A percentile compares a stretch with the other conserved stretches of the same genome.
phyloP scores from a whole-genome alignment of 2,329 filamentous ascomycete species.

The Epichloe aotearoae region DNA sequence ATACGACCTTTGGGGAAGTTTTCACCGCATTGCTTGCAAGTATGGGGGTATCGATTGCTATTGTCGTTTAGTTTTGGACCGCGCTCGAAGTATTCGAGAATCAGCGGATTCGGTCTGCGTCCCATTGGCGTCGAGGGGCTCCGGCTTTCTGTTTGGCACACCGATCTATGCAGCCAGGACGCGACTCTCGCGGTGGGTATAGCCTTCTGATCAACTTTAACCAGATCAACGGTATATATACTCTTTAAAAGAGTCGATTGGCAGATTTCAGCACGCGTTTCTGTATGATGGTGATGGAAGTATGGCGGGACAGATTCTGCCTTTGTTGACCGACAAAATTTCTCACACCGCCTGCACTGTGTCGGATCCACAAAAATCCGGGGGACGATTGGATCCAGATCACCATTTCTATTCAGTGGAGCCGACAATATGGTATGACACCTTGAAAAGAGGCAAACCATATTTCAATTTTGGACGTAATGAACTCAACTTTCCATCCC shows the following conservation, averaged over 20 bases:
- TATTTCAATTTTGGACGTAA: no score
- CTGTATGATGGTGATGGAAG: constrained; percentile 5
- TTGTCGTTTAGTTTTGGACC: constrained; percentile 78
- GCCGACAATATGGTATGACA: no score
- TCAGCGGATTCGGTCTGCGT: constrained; percentile 70
- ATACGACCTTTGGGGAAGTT: constrained; percentile 82
- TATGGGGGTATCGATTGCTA: constrained; percentile 85
- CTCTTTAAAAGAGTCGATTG: background rate
- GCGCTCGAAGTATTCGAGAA: constrained; percentile 78
- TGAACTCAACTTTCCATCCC: no score
- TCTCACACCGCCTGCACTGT: constrained; percentile 18
- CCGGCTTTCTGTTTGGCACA: constrained; percentile 8
- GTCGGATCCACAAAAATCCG: constrained; percentile 1
- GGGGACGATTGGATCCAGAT: background rate
- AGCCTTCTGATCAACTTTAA: background rate
- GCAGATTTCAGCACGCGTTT: background rate
- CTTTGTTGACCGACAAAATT: constrained; percentile 22
- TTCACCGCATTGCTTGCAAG: constrained; percentile 77
- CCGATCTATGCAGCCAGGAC: constrained; percentile 15
- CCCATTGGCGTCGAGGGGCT: constrained; percentile 44
- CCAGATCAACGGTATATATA: background rate
- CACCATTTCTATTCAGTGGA: background rate
- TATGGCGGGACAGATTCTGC: constrained; percentile 18
- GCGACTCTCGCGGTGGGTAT: constrained; percentile 7
- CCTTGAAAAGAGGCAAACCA: no score